A percentile compares a stretch with the other conserved stretches of the same genome.
Evolutionary conservation across 257 asterid genomes (phyloP).

Genomic region (Solanum bulbocastanum): DNA sequence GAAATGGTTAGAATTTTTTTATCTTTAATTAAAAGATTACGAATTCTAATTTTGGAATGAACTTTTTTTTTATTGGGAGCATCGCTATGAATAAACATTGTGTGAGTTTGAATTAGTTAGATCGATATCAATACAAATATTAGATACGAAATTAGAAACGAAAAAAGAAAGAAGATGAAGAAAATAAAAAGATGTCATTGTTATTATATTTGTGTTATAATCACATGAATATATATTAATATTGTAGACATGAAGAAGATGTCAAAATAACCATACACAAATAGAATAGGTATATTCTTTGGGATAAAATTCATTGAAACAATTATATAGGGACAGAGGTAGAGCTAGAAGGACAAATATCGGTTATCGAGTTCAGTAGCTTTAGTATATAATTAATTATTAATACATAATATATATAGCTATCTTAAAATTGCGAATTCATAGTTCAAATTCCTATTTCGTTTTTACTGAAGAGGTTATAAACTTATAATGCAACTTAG

Average conservation of each 20-base stretch:
- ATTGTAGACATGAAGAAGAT: not conserved
- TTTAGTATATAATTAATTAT: too few relatives aligned
- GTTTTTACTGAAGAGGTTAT: not conserved
- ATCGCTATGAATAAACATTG: not conserved
- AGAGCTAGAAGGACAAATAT: not conserved
- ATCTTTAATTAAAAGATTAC: not conserved
- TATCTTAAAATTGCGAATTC: too few relatives aligned
- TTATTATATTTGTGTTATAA: not conserved
- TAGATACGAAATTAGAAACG: not conserved
- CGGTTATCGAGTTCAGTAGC: too few relatives aligned
- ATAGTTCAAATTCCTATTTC: too few relatives aligned
- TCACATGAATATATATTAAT: not conserved
- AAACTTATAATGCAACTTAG: not conserved
- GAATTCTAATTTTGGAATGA: too few relatives aligned
- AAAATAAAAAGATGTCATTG: not conserved
- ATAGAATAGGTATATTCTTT: slow-evolving; percentile 11
- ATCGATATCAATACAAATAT: too few relatives aligned
- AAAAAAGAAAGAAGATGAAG: not conserved
- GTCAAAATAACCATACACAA: slow-evolving; percentile 12
- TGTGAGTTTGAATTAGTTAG: not conserved
- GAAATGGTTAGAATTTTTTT: not conserved
- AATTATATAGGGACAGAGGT: not conserved
- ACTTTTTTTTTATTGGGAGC: not conserved
- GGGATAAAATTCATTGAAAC: not conserved
- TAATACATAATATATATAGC: too few relatives aligned